phyloP scores from a whole-genome alignment of 2,329 filamentous ascomycete genomes.

The Hymenoscyphus salicellus region DNA sequence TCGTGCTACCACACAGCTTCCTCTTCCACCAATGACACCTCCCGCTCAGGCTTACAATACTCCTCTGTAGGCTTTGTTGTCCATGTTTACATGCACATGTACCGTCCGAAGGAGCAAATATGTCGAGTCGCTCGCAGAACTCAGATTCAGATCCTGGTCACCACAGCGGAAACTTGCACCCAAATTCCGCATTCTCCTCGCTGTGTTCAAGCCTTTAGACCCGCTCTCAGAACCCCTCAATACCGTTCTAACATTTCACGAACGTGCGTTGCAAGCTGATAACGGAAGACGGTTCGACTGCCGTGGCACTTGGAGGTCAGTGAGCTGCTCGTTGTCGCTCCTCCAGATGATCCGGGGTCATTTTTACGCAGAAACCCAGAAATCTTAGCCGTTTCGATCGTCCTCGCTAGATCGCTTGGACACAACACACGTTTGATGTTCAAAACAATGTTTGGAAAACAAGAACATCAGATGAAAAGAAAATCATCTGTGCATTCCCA shows the following conservation, averaged over 20 bases:
- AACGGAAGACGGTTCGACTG: neutral
- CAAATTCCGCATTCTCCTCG: neutral
- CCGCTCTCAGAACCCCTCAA: neutral
- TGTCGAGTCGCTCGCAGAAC: neutral
- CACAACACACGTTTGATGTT: conserved; percentile 14
- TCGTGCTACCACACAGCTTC: neutral
- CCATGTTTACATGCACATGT: neutral
- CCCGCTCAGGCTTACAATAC: neutral
- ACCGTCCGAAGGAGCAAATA: neutral
- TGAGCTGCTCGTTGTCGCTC: neutral
- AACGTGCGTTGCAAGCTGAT: neutral
- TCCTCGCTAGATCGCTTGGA: neutral
- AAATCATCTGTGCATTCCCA: conserved; percentile 6
- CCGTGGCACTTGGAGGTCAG: conserved; percentile 1
- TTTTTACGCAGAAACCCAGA: neutral
- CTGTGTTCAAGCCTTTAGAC: neutral
- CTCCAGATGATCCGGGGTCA: neutral
- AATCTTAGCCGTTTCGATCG: conserved; percentile 1
- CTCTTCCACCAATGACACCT: neutral
- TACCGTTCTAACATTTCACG: neutral
- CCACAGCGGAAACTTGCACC: neutral
- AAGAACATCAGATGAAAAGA: conserved; percentile 12
- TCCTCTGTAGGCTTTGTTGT: neutral
- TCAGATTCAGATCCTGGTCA: neutral
- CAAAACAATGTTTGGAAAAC: conserved; percentile 11